These are phyloP conservation scores for Porodaedalea pini DNA, from an alignment of 1,284 basidiomycete genomes.

Conservation along the genomic window DNA sequence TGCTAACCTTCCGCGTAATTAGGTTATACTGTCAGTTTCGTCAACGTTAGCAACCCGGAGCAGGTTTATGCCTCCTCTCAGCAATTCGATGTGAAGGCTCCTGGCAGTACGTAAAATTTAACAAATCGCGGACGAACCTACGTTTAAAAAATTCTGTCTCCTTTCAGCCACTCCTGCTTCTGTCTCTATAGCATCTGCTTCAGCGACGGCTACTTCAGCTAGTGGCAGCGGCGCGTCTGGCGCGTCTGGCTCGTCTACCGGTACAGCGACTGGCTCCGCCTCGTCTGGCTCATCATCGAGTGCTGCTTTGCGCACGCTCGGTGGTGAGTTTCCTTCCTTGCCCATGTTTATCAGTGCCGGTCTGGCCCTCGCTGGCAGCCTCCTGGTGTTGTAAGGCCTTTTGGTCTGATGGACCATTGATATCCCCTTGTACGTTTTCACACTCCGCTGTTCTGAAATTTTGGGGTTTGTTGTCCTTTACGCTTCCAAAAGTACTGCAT, in stretches of 20 bases:
- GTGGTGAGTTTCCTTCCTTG: conserved; percentile 8
- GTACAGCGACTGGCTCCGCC: conserved; percentile 1
- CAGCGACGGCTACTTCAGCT: conserved; percentile 16
- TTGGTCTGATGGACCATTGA: neutral
- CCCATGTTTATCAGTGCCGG: conserved; percentile 15
- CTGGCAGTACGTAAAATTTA: conserved; percentile 33
- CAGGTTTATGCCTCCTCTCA: conserved; percentile 41
- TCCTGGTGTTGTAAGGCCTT: conserved; percentile 14
- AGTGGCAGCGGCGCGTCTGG: conserved; percentile 12
- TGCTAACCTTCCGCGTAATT: neutral
- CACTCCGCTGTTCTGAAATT: neutral
- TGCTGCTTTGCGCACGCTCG: conserved; percentile 7
- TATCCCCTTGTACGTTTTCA: conserved; percentile 1
- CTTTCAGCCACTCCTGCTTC: conserved; percentile 17
- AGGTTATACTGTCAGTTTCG: conserved; percentile 42
- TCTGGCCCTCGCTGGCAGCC: conserved; percentile 18
- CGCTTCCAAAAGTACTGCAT: neutral
- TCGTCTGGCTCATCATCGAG: neutral
- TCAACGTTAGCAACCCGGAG: conserved; percentile 39
- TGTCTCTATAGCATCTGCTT: conserved; percentile 7
- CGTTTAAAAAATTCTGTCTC: neutral
- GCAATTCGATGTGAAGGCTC: conserved; percentile 37
- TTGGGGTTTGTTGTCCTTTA: neutral
- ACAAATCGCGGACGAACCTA: neutral
- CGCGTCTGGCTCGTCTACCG: conserved; percentile 4